Evolutionary conservation across 2,329 filamentous ascomycete genomes (phyloP), one percentile per base, ranked within the genome.

Genomic region (Magnaporthiopsis poae): DNA sequence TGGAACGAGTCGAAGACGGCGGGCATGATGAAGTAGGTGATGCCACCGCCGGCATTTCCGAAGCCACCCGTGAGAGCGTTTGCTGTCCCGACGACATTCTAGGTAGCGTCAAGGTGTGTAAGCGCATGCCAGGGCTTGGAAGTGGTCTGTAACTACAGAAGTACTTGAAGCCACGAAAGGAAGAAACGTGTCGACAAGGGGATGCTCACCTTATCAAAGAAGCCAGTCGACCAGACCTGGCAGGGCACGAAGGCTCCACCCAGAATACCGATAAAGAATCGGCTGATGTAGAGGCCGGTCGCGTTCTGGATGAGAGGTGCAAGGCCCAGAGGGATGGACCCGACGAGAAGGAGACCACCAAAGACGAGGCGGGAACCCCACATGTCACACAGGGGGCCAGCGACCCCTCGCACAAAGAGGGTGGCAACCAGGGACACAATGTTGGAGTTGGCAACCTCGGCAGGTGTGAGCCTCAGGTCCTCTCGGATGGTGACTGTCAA

Each of bases 11-110:
- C 89, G 77, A 89, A 95, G 67, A 96, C 88, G 5, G 91, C 91
- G 1, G 93, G 92, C 92, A 96, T 96, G 71, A 94, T 85, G 76
- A 96, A 96, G 79, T 96, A 96, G 1, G 92, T 96, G 70, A 96
- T 90, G 66, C 93, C 93, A 69, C 92, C 93, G 67, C 93, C 92
- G 33, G 91, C 85, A 72, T 96, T 96, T 65, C 92, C 93, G 80
- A 90, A 89, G 18, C 93, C 93, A 60, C 88, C 93, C 1, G 92
- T 89, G 25, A 96, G 78, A 2, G 91, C 90, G 74, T 96, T 97
- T 68, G 92, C 91, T 7, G 91, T 93, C 63, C 93, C 93, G 25
- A 96, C 90, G 33, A 96, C 84, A 72, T 93, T 95, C 80, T 46
- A 15, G 13, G 5, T 7, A 5, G 15, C 15, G 39, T 2, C 15